Percentiles rank a stretch among this genome's conserved stretches.
Evolutionary conservation across 2,329 filamentous ascomycete species (phyloP).

Genomic region (Sporothrix dimorphospora): DNA sequence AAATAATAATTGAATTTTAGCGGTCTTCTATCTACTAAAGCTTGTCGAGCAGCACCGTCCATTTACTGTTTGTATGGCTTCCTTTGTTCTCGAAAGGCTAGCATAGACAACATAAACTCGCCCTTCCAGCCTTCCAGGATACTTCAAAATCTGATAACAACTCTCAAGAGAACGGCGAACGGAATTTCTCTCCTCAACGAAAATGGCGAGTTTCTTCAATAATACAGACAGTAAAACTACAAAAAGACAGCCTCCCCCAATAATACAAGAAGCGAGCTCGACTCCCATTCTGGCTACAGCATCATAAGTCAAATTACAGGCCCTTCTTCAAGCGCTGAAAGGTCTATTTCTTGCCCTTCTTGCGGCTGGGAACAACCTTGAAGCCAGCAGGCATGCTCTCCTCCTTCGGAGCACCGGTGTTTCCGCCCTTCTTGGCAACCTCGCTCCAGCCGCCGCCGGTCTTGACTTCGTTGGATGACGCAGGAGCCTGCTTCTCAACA

Average conservation of each 20-base stretch:
- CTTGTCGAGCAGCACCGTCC: too few species aligned
- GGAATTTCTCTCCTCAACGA: not conserved
- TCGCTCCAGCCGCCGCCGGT: conserved; percentile 83
- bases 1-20: too few species aligned
- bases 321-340: not conserved
- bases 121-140: too few species aligned
- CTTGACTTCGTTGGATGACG: conserved; percentile 41
- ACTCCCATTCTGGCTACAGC: not conserved
- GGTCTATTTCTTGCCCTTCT: conserved; percentile 78
- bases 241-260: not conserved
- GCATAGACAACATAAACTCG: too few species aligned
- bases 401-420: conserved; percentile 52
- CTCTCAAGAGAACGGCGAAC: too few species aligned
- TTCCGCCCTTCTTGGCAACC: conserved; percentile 87
- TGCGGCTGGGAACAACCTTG: conserved; percentile 88
- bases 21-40: too few species aligned
- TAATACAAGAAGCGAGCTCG: not conserved
- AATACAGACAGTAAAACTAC: not conserved
- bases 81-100: too few species aligned
- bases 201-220: not conserved
- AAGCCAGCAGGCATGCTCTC: conserved; percentile 63
- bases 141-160: too few species aligned
- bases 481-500: conserved; percentile 65
- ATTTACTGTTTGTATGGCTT: too few species aligned
- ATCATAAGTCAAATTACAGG: not conserved